Evolutionary conservation across 2,329 filamentous ascomycete species (phyloP).

Genomic region (Myriosclerotinia curreyana): DNA sequence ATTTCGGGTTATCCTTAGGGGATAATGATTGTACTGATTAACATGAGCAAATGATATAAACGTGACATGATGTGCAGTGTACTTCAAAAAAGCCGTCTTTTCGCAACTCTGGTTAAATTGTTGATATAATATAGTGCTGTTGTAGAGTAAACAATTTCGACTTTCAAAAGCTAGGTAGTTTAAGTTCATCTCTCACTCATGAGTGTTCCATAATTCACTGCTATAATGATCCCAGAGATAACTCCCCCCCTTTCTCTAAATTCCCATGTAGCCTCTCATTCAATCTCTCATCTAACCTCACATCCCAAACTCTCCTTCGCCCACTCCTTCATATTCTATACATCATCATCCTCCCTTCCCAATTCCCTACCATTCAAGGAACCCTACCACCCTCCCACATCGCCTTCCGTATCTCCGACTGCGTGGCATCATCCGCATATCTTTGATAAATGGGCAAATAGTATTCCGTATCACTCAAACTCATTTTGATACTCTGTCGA

Average conservation of each 20-base stretch:
- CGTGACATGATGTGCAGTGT: too few relatives aligned
- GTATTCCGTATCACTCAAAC: constrained; percentile 63
- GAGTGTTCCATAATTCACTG: neutral
- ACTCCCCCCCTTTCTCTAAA: neutral
- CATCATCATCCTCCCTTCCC: neutral
- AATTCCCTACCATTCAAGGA: constrained; percentile 45
- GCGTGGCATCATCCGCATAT: constrained; percentile 63
- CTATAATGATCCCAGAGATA: neutral
- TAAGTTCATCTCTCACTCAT: neutral
- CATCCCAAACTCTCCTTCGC: too few relatives aligned
- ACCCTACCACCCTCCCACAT: constrained; percentile 61
- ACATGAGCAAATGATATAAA: too few relatives aligned
- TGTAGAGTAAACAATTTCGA: neutral
- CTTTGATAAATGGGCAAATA: constrained; percentile 67
- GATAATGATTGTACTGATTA: too few relatives aligned
- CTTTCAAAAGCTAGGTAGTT: neutral
- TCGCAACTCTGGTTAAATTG: too few relatives aligned
- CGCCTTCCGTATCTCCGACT: constrained; percentile 59
- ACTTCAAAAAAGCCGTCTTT: too few relatives aligned
- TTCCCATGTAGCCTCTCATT: neutral
- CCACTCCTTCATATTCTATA: neutral
- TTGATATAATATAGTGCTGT: too few relatives aligned
- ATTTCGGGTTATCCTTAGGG: too few relatives aligned
- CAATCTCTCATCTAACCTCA: too few relatives aligned
- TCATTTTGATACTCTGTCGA: constrained; percentile 63